Evolutionary conservation across 495 filamentous ascomycete species (phyloP).

Genomic region (Chaetomium cochliodes): DNA sequence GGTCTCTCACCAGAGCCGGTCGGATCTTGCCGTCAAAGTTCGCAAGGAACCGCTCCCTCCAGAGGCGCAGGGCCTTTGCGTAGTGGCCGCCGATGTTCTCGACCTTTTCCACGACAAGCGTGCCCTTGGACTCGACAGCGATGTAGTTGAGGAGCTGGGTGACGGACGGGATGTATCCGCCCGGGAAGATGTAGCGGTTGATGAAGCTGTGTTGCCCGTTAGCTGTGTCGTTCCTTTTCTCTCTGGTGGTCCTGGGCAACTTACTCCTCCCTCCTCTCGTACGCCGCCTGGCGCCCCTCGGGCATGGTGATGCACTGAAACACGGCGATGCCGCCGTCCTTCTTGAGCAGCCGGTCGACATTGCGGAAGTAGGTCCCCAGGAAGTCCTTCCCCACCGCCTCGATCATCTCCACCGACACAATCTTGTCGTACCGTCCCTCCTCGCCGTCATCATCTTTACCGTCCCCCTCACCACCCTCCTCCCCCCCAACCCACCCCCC

Average conservation of each 20-base stretch:
- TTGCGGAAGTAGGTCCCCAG: slow-evolving; percentile 60
- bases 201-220: slow-evolving; percentile 54
- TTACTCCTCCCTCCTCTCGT: slow-evolving; percentile 48
- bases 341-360: slow-evolving; percentile 60
- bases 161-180: slow-evolving; percentile 66
- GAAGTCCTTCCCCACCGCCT: slow-evolving; percentile 66
- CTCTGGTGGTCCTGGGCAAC: slow-evolving; percentile 14
- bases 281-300: slow-evolving; percentile 52
- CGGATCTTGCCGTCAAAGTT: slow-evolving; percentile 59
- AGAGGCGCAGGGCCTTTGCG: slow-evolving; percentile 63
- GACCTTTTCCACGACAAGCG: slow-evolving; percentile 60
- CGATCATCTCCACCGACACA: slow-evolving; percentile 73
- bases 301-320: slow-evolving; percentile 79
- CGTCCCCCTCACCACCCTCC: slow-evolving; percentile 10
- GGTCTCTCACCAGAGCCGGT: slow-evolving; percentile 52
- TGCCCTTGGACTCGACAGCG: slow-evolving; percentile 53
- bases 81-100: slow-evolving; percentile 72
- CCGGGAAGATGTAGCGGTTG: slow-evolving; percentile 71
- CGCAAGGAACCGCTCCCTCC: slow-evolving; percentile 60
- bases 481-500: slow-evolving; percentile 32
- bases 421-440: slow-evolving; percentile 58
- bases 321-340: slow-evolving; percentile 61
- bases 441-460: too few species aligned
- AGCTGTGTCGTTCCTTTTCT: not conserved
- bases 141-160: slow-evolving; percentile 62